These are phyloP conservation scores for Alternaria triticina DNA, from an alignment of 2,329 filamentous ascomycete genomes.

Conservation along the genomic window DNA sequence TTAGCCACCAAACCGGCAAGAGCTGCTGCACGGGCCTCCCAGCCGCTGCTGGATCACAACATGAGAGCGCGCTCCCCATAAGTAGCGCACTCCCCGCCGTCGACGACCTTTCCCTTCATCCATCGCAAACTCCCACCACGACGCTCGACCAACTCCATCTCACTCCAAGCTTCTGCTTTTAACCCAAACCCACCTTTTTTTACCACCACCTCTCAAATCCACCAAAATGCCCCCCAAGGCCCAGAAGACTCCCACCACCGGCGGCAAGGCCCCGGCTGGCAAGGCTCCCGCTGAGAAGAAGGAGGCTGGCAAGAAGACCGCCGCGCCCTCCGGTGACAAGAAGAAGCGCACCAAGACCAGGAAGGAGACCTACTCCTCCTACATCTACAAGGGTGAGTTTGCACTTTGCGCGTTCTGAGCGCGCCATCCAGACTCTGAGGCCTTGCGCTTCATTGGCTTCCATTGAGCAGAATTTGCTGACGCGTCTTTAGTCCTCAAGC, in stretches of 20 bases:
- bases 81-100: constrained; percentile 52
- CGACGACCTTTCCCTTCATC: constrained; percentile 47
- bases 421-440: not conserved
- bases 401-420: constrained; percentile 16
- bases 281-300: constrained; percentile 95
- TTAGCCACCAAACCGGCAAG: constrained; percentile 34
- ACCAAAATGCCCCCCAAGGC: constrained; percentile 94
- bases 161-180: constrained; percentile 16
- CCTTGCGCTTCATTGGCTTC: not conserved
- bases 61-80: constrained; percentile 48
- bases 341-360: constrained; percentile 99
- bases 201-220: constrained; percentile 12
- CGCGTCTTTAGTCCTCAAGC: constrained; percentile 83
- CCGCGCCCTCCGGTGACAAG: constrained; percentile 92
- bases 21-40: constrained; percentile 39
- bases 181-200: constrained; percentile 19
- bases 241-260: constrained; percentile 94
- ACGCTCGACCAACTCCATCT: constrained; percentile 31
- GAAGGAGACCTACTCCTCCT: constrained; percentile 99
- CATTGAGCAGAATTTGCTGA: constrained; percentile 33
- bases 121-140: constrained; percentile 49
- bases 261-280: constrained; percentile 86
- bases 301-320: constrained; percentile 99
- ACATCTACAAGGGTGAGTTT: constrained; percentile 98
- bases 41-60: constrained; percentile 49